These are phyloP conservation scores for Picea abies DNA, from an alignment of 83 land plant genomes.

Conservation along the genomic window DNA sequence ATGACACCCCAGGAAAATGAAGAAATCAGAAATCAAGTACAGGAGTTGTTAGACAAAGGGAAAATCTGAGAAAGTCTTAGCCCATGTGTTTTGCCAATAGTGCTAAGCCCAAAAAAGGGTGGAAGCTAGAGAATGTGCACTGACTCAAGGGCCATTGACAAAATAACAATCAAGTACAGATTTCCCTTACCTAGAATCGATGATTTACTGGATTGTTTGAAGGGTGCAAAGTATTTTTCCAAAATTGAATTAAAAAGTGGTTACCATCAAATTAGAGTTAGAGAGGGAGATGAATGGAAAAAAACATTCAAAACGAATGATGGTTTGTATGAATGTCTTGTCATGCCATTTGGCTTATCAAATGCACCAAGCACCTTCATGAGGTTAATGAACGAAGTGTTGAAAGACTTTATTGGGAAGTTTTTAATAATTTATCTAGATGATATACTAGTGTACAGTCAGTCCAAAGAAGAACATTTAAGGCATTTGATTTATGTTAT, in stretches of 20 bases:
- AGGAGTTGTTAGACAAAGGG: neutral
- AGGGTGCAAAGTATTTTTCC: neutral
- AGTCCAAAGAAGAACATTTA: neutral
- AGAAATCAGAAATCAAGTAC: neutral
- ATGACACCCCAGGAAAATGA: neutral
- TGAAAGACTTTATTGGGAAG: neutral
- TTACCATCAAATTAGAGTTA: neutral
- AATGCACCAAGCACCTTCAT: slow-evolving; percentile 10
- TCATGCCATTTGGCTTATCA: neutral
- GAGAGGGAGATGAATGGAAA: neutral
- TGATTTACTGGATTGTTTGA: neutral
- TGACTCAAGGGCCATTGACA: neutral
- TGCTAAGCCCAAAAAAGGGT: neutral
- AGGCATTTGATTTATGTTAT: neutral
- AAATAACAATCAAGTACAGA: neutral
- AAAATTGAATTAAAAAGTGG: neutral
- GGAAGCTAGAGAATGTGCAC: neutral
- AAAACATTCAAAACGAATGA: neutral
- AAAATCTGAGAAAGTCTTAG: neutral
- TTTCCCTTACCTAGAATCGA: neutral
- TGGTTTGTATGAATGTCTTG: neutral
- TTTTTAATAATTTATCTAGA: neutral
- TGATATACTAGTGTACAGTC: neutral
- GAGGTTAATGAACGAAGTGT: neutral
- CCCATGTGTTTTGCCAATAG: neutral